phyloP scores from a whole-genome alignment of 257 asterid genomes.

The Ophiorrhiza pumila region DNA sequence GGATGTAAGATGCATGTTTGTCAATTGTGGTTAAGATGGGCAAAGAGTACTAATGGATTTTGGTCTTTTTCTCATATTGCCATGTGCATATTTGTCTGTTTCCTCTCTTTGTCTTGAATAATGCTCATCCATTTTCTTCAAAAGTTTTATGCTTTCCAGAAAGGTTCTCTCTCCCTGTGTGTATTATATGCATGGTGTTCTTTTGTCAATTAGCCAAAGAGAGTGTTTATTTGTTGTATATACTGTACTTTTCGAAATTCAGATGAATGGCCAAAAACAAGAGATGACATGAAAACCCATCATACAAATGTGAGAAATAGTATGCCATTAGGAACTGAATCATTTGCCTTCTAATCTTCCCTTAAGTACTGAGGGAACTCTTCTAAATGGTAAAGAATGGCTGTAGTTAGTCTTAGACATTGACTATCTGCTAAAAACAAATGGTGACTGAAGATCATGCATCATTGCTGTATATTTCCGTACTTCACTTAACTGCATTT shows the following conservation, averaged over 20 bases:
- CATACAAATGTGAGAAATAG: neutral
- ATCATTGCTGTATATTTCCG: neutral
- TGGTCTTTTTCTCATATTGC: slow-evolving; percentile 48
- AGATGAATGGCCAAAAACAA: neutral
- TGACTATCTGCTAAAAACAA: neutral
- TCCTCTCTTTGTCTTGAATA: slow-evolving; percentile 41
- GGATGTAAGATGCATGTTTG: slow-evolving; percentile 29
- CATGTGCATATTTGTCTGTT: slow-evolving; percentile 63
- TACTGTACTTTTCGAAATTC: neutral
- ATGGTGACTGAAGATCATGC: too few relatives aligned
- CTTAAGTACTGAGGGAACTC: neutral
- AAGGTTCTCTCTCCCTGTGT: slow-evolving; percentile 25
- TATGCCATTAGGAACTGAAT: neutral
- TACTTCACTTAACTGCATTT: neutral
- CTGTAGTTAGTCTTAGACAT: neutral
- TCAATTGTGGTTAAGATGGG: slow-evolving; percentile 35
- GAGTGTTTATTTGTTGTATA: neutral
- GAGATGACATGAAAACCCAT: neutral
- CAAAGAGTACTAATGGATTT: slow-evolving; percentile 32
- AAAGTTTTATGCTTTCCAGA: slow-evolving; percentile 35
- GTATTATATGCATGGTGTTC: neutral
- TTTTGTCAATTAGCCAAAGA: neutral
- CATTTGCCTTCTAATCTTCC: neutral
- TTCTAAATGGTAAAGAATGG: neutral
- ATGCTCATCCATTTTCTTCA: slow-evolving; percentile 32